Evolutionary conservation across 768 basidiomycete species (phyloP).

Genomic region (Mycena rebaudengoi): DNA sequence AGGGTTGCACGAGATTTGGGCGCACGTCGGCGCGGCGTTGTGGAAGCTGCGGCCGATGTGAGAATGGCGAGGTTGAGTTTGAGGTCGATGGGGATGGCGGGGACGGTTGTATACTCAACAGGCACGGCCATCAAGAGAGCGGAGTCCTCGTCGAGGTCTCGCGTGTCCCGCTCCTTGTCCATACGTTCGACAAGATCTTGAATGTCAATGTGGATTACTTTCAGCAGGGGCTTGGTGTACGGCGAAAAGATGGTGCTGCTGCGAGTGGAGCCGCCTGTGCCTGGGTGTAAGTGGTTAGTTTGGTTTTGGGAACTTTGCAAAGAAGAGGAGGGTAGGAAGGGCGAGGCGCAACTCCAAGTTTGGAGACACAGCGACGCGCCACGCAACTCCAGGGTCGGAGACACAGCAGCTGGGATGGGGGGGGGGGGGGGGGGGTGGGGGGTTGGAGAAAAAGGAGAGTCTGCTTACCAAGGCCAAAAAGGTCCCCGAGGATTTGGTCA

Average conservation of each 20-base stretch:
- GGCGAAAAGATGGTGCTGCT: constrained; percentile 1
- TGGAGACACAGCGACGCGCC: too few relatives aligned
- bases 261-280: not conserved
- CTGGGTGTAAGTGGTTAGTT: too few relatives aligned
- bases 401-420: too few relatives aligned
- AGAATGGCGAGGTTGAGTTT: not conserved
- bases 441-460: too few relatives aligned
- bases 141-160: not conserved
- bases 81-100: not conserved
- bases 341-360: not conserved
- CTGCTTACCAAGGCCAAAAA: too few relatives aligned
- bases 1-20: not conserved
- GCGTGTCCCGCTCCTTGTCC: not conserved
- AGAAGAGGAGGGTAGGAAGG: not conserved
- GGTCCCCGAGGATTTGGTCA: too few relatives aligned
- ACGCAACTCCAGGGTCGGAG: constrained; percentile 3
- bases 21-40: not conserved
- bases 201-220: not conserved
- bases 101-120: not conserved
- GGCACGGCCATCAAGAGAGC: not conserved
- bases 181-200: not conserved
- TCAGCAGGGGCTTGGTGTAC: not conserved
- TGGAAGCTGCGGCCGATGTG: too few relatives aligned
- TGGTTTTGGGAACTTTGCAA: too few relatives aligned
- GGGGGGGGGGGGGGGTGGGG: too few relatives aligned